Base-by-base conservation (phyloP, 306 rosid genomes). In the Inga laurina region DNA sequence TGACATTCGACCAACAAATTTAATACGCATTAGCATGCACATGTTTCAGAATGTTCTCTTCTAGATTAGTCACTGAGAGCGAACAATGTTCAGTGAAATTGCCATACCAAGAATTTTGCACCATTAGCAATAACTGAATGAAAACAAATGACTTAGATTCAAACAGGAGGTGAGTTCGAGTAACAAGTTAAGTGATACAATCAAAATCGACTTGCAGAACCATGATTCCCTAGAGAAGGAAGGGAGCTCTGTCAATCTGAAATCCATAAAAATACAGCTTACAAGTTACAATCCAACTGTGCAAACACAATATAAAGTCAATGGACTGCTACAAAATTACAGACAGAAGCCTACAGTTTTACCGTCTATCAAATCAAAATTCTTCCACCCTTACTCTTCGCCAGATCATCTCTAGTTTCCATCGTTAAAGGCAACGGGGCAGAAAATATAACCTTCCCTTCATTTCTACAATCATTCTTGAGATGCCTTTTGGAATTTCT, bases 351-450 rank as follows among this genome's bases (percentile, higher is more conserved):
- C 70, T 39, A 74, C 16, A 76, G 32, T 62, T 37, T 35, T 4
- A 71, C 37, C 43, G 67, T 72, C 52, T 44, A 57, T 90, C 86
- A 90, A 34, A 82, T 73, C 73, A 83, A 68, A 79, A 90, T 82
- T 84, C 87, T 86, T 85, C 86, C 83, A 54, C 87, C 88, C 79
- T 84, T 88, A 79, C 87, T 88, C 82, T 85, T 90, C 78, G 77
- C 69, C 81, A 70, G 79, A 43, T 85, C 98, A 54, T 77, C 86
- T 81, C 88, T 90, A 45, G 89, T 82, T 85, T 92, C 99, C 99
- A 97, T 97, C 83, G 88, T 91, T 72, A 91, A 76, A 22, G 97
- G 98, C 87, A 91, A 74, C 27, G 99, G 98, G 61, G 98, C 88
- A 11, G 97, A 86, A 84, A 91, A 92, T 62, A 90, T 57, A 82